Evolutionary conservation across 345 rosid species (phyloP).

Genomic region (Linum usitatissimum): DNA sequence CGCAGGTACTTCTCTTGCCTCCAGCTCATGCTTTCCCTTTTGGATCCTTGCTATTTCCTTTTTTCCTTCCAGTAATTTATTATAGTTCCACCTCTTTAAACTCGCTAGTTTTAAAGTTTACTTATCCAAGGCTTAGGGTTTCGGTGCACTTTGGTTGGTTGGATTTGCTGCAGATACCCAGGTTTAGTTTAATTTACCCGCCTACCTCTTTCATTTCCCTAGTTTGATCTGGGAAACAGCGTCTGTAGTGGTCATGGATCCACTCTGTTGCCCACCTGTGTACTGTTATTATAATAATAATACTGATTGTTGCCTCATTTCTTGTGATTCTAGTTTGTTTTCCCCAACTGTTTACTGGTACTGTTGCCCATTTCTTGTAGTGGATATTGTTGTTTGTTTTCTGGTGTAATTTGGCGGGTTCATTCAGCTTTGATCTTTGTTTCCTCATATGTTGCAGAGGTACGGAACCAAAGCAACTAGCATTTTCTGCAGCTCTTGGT

Average conservation of each 20-base stretch:
- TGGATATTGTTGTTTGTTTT: background rate
- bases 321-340: background rate
- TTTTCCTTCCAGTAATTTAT: background rate
- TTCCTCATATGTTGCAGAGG: slow-evolving; percentile 32
- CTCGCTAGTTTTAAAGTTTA: background rate
- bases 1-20: slow-evolving; percentile 33
- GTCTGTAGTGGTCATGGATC: background rate
- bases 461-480: slow-evolving; percentile 80
- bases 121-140: too few relatives aligned
- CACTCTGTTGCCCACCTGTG: too few relatives aligned
- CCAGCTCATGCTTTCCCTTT: background rate
- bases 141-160: too few relatives aligned
- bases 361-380: background rate
- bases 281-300: too few relatives aligned
- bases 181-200: background rate
- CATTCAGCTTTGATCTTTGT: background rate
- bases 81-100: background rate
- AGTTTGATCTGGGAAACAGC: background rate
- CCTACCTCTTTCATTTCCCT: background rate
- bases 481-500: slow-evolving; percentile 87
- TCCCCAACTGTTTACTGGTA: background rate
- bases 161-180: too few relatives aligned
- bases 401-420: background rate
- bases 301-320: background rate
- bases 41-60: background rate